These are phyloP conservation scores for Fragilariopsis cylindrus DNA, from an alignment of 108 stramenopile genomes.

Conservation along the genomic window DNA sequence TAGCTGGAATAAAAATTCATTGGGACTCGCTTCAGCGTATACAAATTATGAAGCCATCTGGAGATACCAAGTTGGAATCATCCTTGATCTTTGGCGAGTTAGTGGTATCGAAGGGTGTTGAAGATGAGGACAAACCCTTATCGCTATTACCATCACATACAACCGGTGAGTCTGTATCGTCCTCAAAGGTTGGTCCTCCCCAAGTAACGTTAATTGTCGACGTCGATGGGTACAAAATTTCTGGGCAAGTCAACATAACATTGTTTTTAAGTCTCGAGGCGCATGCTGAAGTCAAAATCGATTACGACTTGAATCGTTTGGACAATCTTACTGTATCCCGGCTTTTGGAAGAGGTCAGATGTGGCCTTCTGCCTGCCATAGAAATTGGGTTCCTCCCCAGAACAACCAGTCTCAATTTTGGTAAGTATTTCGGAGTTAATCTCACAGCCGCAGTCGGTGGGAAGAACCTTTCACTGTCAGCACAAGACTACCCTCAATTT, in stretches of 20 bases:
- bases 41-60: conserved; percentile 24
- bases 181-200: conserved; percentile 1
- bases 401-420: conserved; percentile 23
- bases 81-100: conserved; percentile 13
- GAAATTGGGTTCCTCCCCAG: conserved; percentile 22
- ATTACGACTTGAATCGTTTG: conserved; percentile 35
- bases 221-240: neutral
- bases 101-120: neutral
- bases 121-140: neutral
- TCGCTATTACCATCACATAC: neutral
- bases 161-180: neutral
- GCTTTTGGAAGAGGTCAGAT: conserved; percentile 22
- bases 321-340: conserved; percentile 23
- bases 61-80: conserved; percentile 15
- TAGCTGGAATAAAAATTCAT: conserved; percentile 21
- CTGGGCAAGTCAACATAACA: conserved; percentile 30
- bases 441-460: conserved; percentile 19
- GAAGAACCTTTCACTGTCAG: conserved; percentile 17
- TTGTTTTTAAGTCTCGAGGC: conserved; percentile 25
- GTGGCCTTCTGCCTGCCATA: conserved; percentile 24
- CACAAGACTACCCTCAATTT: conserved; percentile 3
- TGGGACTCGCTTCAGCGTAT: conserved; percentile 40
- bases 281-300: conserved; percentile 9
- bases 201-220: conserved; percentile 11
- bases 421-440: conserved; percentile 21